These are phyloP conservation scores for Meyerozyma guilliermondii DNA, from an alignment of 1,139 yeast genomes.

Conservation along the genomic window DNA sequence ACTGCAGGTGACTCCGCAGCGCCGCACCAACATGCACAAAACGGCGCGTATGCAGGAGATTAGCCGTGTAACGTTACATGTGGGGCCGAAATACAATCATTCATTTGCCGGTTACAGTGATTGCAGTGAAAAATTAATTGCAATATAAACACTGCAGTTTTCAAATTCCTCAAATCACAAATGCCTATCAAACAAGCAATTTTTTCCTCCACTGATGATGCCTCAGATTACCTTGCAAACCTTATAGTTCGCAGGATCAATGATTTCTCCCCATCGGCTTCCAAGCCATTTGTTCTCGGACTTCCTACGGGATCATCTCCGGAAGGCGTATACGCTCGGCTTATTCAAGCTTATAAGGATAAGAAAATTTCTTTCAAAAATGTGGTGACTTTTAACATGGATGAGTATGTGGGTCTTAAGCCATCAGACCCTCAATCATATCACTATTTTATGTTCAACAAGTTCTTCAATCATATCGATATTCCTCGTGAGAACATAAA, in stretches of 20 bases:
- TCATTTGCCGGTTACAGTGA: background rate
- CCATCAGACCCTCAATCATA: slow-evolving; percentile 51
- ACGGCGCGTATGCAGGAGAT: background rate
- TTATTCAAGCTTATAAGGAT: slow-evolving; percentile 41
- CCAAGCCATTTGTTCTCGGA: slow-evolving; percentile 53
- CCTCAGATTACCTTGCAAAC: slow-evolving; percentile 47
- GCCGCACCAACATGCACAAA: background rate
- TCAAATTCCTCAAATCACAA: background rate
- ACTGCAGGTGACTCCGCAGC: background rate
- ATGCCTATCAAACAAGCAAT: slow-evolving; percentile 33
- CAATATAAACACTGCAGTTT: background rate
- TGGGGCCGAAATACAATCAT: background rate
- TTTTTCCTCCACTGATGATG: slow-evolving; percentile 36
- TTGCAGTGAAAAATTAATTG: background rate
- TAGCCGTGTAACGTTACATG: slow-evolving; percentile 1
- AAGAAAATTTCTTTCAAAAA: slow-evolving; percentile 46
- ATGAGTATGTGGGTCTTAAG: slow-evolving; percentile 49
- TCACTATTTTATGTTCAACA: slow-evolving; percentile 57
- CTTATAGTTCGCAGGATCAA: slow-evolving; percentile 43
- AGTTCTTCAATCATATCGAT: slow-evolving; percentile 56
- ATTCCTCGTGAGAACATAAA: slow-evolving; percentile 51
- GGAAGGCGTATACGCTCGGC: slow-evolving; percentile 48
- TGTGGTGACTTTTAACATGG: slow-evolving; percentile 63
- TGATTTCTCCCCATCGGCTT: slow-evolving; percentile 41
- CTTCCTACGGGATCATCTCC: slow-evolving; percentile 67